Evolutionary conservation across 805 yeast genomes (phyloP).

Genomic region (Candida nitratophila): DNA sequence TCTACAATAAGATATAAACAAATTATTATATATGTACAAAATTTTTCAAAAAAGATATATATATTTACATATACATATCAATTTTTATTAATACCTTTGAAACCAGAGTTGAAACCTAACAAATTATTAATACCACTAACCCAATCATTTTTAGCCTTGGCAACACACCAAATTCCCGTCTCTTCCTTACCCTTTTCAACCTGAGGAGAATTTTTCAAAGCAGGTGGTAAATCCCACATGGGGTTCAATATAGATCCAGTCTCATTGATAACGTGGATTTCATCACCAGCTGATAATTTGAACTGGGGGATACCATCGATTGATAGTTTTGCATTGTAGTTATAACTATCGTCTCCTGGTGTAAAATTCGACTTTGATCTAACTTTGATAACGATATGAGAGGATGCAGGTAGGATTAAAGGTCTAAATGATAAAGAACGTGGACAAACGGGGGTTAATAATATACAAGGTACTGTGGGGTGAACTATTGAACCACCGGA

Average conservation of each 20-base stretch:
- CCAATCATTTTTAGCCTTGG: constrained; percentile 84
- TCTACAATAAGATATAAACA: too few species aligned
- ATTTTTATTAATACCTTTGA: constrained; percentile 36
- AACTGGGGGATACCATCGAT: constrained; percentile 82
- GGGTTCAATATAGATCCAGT: constrained; percentile 53
- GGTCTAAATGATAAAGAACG: constrained; percentile 89
- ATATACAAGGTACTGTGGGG: constrained; percentile 75
- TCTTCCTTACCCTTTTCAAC: constrained; percentile 17
- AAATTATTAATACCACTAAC: constrained; percentile 81
- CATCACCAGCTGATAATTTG: constrained; percentile 67
- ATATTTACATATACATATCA: too few species aligned
- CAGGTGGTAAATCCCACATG: constrained; percentile 38
- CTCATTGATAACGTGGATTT: constrained; percentile 64
- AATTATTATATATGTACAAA: too few species aligned
- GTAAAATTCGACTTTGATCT: constrained; percentile 39
- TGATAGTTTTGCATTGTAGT: constrained; percentile 47
- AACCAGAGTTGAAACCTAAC: constrained; percentile 82
- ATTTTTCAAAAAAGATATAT: too few species aligned
- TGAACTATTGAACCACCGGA: constrained; percentile 93
- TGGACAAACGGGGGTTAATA: constrained; percentile 89
- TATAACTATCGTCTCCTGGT: constrained; percentile 15
- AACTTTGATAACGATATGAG: constrained; percentile 62
- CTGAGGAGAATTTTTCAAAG: constrained; percentile 4
- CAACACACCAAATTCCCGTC: constrained; percentile 79
- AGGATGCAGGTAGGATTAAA: constrained; percentile 67